Conservation (phyloP, 768 basidiomycete genomes). For the Mycena albidolilacea region DNA sequence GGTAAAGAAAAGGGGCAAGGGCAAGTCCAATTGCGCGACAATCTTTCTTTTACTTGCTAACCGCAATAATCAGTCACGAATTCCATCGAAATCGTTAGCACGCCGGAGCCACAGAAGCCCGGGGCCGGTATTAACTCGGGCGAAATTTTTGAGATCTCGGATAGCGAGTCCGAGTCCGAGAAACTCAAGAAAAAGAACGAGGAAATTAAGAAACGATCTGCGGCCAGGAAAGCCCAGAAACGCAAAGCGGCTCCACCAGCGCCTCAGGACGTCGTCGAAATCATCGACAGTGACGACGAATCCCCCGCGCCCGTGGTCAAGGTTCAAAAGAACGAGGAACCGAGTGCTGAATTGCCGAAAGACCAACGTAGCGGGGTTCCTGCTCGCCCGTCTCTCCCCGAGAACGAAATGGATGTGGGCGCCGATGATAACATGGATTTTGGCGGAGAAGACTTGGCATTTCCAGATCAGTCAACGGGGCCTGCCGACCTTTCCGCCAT, state of each 20-base stretch:
- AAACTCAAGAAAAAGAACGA: background rate
- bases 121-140: background rate
- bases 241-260: background rate
- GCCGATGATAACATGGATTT: background rate
- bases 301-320: background rate
- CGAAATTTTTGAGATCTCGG: constrained; percentile 1
- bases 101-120: constrained; percentile 9
- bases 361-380: background rate
- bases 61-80: background rate
- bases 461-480: background rate
- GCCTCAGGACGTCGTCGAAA: constrained; percentile 14
- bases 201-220: background rate
- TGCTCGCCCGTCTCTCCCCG: background rate
- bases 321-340: background rate
- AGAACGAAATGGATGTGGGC: constrained; percentile 8
- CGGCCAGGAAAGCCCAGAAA: constrained; percentile 26
- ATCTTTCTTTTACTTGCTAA: background rate
- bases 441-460: background rate
- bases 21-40: background rate
- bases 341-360: too few relatives aligned
- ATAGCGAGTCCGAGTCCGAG: constrained; percentile 26
- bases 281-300: constrained; percentile 35
- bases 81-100: background rate
- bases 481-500: background rate
- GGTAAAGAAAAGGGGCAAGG: constrained; percentile 5